Evolutionary conservation across 2,329 filamentous ascomycete species (phyloP).

Genomic region (Colletotrichum neosansevieriae): DNA sequence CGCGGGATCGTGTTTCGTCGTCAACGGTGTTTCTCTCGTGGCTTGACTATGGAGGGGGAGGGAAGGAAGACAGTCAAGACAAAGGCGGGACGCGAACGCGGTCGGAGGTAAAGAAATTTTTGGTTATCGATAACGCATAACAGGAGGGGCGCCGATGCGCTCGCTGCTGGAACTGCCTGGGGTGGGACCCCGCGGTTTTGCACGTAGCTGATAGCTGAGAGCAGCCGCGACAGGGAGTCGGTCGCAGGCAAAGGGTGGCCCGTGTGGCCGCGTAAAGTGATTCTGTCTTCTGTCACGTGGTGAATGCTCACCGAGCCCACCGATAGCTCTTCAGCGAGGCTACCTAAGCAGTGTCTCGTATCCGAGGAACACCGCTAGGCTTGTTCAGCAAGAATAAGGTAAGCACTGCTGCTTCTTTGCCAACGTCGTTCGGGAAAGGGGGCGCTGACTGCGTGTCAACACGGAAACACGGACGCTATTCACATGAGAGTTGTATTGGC

Average conservation of each 20-base stretch:
- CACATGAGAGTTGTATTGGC: too few species aligned
- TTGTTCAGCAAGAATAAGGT: too few species aligned
- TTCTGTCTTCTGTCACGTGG: slow-evolving; percentile 8
- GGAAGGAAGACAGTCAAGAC: slow-evolving; percentile 36
- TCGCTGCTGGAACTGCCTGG: slow-evolving; percentile 1
- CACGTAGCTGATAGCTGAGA: not conserved
- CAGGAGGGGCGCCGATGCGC: slow-evolving; percentile 1
- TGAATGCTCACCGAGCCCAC: too few species aligned
- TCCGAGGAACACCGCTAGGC: too few species aligned
- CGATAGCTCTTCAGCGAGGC: too few species aligned
- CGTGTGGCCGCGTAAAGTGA: slow-evolving; percentile 17
- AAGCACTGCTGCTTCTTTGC: too few species aligned
- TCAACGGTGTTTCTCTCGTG: slow-evolving; percentile 29
- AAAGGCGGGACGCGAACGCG: slow-evolving; percentile 39
- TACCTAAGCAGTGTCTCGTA: too few species aligned
- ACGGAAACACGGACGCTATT: too few species aligned
- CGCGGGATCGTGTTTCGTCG: not conserved
- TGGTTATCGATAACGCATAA: slow-evolving; percentile 40
- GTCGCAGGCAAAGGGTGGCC: not conserved
- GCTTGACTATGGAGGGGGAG: slow-evolving; percentile 35
- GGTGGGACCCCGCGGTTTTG: not conserved
- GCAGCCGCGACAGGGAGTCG: not conserved
- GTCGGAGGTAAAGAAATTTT: slow-evolving; percentile 41
- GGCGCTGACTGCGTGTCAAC: too few species aligned
- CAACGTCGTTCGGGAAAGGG: too few species aligned